Evolutionary conservation across 208 protist genomes (phyloP), one percentile per base, ranked within the genome.

Genomic region (Leishmania amazonensis): DNA sequence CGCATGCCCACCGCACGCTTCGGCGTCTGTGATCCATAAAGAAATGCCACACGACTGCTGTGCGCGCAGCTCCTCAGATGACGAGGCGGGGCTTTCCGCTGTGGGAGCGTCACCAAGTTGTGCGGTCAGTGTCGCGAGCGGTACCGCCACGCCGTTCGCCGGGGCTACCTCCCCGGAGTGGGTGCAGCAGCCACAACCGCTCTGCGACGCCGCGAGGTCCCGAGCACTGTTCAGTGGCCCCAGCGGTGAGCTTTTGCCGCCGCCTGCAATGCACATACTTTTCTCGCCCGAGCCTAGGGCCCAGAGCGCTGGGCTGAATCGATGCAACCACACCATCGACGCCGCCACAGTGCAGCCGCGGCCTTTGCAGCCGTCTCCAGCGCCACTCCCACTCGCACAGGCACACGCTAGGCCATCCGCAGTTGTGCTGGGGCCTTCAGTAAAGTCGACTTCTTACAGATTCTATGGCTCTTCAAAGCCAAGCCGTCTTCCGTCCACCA

Each of bases 181-280:
- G 57, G 31, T 35, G 75, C 28, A 65, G 57, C 40, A 19, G 57
- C 21, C 53, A 49, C 75, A 67, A 53, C 53, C 28, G 53, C 53
- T 62, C 35, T 65, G 73, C 53, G 17, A 65, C 53, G 7, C 31
- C 73, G 62, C 73, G 19, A 28, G 9, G 31, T 13, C 47, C 49
- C 21, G 24, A n/a, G 40, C 24, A 19, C 67, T 31, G 40, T 17
- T 15, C 38, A 72, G 53, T 77, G 53, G 53, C 49, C 24, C 49
- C 51, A 35, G 2, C 24, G 71, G 65, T 8, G 78, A 75, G 54
- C 73, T 68, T 7, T 49, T 78, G 4, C 83, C 78, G 8, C 83
- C 83, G 19, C 78, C 83, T 3, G 83, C 83, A 3, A 86, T 82
- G 15, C 83, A 78, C 40, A 77, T 77, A 38, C 83, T 86, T 24